Conservation (phyloP, 495 filamentous ascomycete species). For the Delitschia confertaspora region DNA sequence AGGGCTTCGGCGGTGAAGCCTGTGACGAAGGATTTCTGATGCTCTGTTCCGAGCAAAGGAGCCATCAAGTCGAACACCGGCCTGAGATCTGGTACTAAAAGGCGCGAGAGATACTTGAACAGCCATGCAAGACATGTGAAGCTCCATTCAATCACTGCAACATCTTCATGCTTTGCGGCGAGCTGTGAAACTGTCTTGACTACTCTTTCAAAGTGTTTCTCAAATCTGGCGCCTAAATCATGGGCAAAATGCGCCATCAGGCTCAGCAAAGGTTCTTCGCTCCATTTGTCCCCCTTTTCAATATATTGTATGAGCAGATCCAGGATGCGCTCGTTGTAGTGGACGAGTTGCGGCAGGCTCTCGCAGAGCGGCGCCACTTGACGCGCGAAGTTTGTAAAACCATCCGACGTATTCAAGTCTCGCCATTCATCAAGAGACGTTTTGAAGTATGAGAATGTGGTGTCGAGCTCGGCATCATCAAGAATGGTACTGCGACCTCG, state of each 20-base stretch:
- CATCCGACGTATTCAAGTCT: conserved; percentile 77
- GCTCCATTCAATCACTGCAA: conserved; percentile 90
- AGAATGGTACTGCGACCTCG: conserved; percentile 73
- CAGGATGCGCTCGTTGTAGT: conserved; percentile 79
- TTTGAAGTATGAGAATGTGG: conserved; percentile 67
- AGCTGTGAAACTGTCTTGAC: conserved; percentile 59
- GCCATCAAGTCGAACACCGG: conserved; percentile 75
- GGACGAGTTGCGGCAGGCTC: conserved; percentile 81
- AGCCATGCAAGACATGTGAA: conserved; percentile 91
- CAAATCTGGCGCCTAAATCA: conserved; percentile 80
- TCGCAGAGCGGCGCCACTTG: conserved; percentile 70
- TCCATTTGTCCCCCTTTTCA: conserved; percentile 59
- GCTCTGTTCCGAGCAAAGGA: conserved; percentile 73
- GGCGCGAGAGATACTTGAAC: conserved; percentile 87
- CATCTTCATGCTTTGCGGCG: conserved; percentile 52
- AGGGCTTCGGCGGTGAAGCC: conserved; percentile 91
- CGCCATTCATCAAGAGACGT: conserved; percentile 77
- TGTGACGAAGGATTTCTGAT: conserved; percentile 72
- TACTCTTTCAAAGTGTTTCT: conserved; percentile 67
- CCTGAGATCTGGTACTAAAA: conserved; percentile 75
- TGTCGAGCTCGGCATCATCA: conserved; percentile 60
- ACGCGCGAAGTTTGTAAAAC: conserved; percentile 63
- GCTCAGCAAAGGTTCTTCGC: conserved; percentile 75
- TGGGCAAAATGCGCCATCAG: conserved; percentile 84
- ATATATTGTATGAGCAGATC: conserved; percentile 68